Evolutionary conservation across 169 alveolate genomes (phyloP).

Genomic region (Besnoitia besnoiti): DNA sequence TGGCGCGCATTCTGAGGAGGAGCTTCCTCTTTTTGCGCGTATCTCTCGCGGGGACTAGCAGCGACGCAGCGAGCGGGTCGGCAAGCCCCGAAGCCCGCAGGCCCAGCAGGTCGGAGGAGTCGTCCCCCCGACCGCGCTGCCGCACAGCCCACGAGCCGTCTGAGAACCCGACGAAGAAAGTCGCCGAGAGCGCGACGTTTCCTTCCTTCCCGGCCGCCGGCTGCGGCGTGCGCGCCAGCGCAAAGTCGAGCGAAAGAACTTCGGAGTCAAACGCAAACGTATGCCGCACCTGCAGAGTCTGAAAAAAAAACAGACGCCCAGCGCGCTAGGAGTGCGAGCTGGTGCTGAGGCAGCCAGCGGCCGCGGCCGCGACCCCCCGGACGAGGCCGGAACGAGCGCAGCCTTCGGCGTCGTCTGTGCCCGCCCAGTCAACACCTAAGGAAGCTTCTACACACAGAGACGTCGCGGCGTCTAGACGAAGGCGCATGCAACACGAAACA

Average conservation of each 20-base stretch:
- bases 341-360: too few relatives aligned
- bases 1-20: conserved; percentile 2
- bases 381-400: too few relatives aligned
- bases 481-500: too few relatives aligned
- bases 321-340: too few relatives aligned
- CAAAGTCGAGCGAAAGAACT: conserved; percentile 24
- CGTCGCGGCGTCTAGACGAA: too few relatives aligned
- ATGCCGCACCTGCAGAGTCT: conserved; percentile 27
- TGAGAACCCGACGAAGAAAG: not conserved
- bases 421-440: too few relatives aligned
- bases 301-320: not conserved
- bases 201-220: not conserved
- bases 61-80: not conserved
- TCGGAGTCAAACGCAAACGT: not conserved
- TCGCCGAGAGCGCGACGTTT: not conserved
- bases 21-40: not conserved
- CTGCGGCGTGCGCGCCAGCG: not conserved
- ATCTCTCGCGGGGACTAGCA: not conserved
- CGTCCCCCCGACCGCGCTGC: not conserved
- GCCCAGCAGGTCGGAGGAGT: not conserved
- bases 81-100: not conserved
- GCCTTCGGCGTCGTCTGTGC: too few relatives aligned
- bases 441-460: too few relatives aligned
- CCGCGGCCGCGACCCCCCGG: too few relatives aligned
- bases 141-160: conserved; percentile 17